phyloP scores from a whole-genome alignment of 768 basidiomycete genomes.

The Podaxis rugospora region DNA sequence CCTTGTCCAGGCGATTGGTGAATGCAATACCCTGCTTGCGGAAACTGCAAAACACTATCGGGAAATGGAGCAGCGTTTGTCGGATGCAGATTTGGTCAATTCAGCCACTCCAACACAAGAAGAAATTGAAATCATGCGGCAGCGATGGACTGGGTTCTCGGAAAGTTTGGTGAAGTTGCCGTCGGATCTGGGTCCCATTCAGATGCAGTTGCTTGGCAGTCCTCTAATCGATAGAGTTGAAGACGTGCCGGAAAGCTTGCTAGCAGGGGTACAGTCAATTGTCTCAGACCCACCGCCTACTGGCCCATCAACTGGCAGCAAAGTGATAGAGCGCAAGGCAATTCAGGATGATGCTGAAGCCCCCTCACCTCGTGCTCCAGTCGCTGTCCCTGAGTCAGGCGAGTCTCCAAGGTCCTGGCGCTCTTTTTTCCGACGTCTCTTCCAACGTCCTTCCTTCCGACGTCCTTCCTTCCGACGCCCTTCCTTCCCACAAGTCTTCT shows the following conservation, averaged over 20 bases:
- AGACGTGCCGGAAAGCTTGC: neutral
- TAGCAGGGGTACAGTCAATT: neutral
- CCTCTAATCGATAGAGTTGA: neutral
- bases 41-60: neutral
- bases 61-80: neutral
- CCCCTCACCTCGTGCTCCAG: no score
- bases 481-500: no score
- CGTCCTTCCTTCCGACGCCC: no score
- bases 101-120: neutral
- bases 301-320: neutral
- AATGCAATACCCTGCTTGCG: neutral
- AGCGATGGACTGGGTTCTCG: neutral
- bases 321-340: no score
- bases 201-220: neutral
- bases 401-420: no score
- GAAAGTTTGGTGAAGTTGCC: neutral
- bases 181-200: neutral
- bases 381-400: no score
- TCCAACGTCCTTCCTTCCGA: no score
- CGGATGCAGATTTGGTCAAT: neutral
- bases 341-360: no score
- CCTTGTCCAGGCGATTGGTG: neutral
- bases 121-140: neutral
- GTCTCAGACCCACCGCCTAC: neutral
- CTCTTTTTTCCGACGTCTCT: no score